These are phyloP conservation scores for Globisporangium spiculum DNA, from an alignment of 352 stramenopile genomes.

Conservation along the genomic window DNA sequence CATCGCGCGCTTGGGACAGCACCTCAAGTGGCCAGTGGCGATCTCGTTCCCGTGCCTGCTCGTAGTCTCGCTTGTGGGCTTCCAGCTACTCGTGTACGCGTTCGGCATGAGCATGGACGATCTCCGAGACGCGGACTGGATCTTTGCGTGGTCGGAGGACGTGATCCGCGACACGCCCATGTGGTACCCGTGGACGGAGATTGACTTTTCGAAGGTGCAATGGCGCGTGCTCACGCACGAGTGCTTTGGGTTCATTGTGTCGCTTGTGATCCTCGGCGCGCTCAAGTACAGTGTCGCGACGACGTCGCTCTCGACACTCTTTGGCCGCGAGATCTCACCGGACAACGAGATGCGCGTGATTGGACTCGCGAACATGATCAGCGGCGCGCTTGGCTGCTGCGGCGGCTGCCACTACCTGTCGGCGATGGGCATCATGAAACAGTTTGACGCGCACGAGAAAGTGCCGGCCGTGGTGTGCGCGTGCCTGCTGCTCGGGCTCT, in stretches of 20 bases:
- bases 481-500: slow-evolving; percentile 49
- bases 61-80: slow-evolving; percentile 51
- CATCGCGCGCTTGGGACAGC: slow-evolving; percentile 52
- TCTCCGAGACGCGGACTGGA: slow-evolving; percentile 37
- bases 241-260: slow-evolving; percentile 61
- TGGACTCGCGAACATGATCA: slow-evolving; percentile 67
- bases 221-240: slow-evolving; percentile 60
- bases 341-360: slow-evolving; percentile 84
- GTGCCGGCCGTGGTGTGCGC: slow-evolving; percentile 71
- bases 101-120: slow-evolving; percentile 33
- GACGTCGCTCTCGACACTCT: slow-evolving; percentile 77
- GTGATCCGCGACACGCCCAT: slow-evolving; percentile 69
- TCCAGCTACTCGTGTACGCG: slow-evolving; percentile 42
- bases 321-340: slow-evolving; percentile 70
- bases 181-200: slow-evolving; percentile 75
- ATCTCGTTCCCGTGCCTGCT: slow-evolving; percentile 75
- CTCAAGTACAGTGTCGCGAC: slow-evolving; percentile 83
- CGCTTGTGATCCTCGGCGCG: slow-evolving; percentile 67
- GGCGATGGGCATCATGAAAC: slow-evolving; percentile 84
- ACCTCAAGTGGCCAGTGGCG: slow-evolving; percentile 59
- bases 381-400: slow-evolving; percentile 61
- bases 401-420: slow-evolving; percentile 80
- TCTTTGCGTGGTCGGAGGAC: slow-evolving; percentile 63
- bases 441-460: slow-evolving; percentile 78
- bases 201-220: slow-evolving; percentile 55